phyloP scores from a whole-genome alignment of 306 rosid genomes.

The Cucumis melo region DNA sequence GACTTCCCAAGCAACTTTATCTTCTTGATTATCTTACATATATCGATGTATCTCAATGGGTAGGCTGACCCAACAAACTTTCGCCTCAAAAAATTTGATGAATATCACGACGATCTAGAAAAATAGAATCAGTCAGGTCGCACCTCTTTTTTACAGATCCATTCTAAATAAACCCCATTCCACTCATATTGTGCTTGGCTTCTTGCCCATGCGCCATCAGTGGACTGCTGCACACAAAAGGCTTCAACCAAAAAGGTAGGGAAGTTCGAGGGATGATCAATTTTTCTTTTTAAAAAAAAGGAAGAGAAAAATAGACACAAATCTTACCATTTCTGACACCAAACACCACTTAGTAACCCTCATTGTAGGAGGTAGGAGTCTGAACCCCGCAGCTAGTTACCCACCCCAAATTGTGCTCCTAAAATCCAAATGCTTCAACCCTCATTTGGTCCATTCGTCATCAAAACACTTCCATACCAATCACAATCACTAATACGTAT shows the following conservation, averaged over 20 bases:
- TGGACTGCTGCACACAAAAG: background rate
- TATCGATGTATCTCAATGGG: background rate
- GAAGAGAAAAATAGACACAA: background rate
- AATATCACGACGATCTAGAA: background rate
- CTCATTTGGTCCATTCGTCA: background rate
- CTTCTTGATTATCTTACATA: background rate
- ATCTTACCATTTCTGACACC: background rate
- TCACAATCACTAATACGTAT: background rate
- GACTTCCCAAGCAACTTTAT: background rate
- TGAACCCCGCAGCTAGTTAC: background rate
- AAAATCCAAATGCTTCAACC: background rate
- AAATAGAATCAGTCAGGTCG: background rate
- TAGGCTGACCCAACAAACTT: background rate
- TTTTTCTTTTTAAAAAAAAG: background rate
- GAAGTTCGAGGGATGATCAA: background rate
- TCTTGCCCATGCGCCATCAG: background rate
- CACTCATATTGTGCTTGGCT: background rate
- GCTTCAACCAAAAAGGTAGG: background rate
- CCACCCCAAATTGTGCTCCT: background rate
- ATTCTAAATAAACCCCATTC: background rate
- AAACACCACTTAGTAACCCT: background rate
- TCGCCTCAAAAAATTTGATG: background rate
- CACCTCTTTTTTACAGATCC: background rate
- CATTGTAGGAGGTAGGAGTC: background rate
- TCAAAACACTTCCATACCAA: background rate